Percentiles rank a stretch among this genome's conserved stretches.
Conservation (phyloP, 768 basidiomycete species). For the Amanita jacksonii region DNA sequence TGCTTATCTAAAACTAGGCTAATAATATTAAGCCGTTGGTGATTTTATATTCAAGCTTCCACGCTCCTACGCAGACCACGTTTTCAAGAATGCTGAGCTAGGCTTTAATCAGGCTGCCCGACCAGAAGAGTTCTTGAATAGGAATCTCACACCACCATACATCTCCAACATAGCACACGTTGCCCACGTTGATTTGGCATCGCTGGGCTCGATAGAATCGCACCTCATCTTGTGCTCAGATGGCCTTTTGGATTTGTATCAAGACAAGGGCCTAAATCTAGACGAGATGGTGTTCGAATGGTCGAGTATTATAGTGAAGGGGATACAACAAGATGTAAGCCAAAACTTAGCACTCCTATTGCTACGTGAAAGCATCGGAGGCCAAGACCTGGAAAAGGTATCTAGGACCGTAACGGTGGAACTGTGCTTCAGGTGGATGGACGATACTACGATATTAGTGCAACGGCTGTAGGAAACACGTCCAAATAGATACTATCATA, state of each 20-base stretch:
- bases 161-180: conserved; percentile 35
- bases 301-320: conserved; percentile 24
- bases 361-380: conserved; percentile 36
- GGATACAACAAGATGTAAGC: conserved; percentile 14
- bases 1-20: too few species aligned
- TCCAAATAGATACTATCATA: background rate
- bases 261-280: conserved; percentile 21
- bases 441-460: conserved; percentile 46
- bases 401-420: conserved; percentile 41
- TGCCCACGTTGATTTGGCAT: conserved; percentile 25
- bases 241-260: conserved; percentile 39
- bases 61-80: conserved; percentile 31
- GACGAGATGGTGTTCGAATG: conserved; percentile 23
- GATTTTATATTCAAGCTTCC: conserved; percentile 49
- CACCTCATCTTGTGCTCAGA: conserved; percentile 44
- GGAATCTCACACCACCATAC: conserved; percentile 46
- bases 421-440: conserved; percentile 41
- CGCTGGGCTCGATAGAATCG: conserved; percentile 15
- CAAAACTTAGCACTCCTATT: conserved; percentile 30
- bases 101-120: conserved; percentile 26
- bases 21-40: conserved; percentile 48
- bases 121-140: conserved; percentile 31
- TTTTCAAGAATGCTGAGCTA: conserved; percentile 33
- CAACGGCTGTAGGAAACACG: conserved; percentile 18
- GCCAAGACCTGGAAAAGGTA: conserved; percentile 28